phyloP scores from a whole-genome alignment of 2,329 filamentous ascomycete species.

The Penicillium sp. region DNA sequence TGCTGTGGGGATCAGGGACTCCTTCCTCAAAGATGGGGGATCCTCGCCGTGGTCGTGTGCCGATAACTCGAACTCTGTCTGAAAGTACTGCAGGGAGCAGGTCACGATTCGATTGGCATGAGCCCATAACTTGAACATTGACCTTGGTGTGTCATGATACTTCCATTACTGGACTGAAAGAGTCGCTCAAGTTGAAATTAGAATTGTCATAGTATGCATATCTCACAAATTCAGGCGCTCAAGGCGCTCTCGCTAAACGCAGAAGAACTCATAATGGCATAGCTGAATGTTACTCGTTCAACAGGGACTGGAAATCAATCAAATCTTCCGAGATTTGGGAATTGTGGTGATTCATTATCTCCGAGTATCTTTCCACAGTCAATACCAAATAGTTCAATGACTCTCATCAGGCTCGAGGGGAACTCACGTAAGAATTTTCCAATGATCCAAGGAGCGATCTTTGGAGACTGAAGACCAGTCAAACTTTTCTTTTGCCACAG shows the following conservation, averaged over 20 bases:
- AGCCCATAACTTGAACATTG: neutral
- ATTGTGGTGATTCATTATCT: neutral
- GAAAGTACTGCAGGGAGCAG: neutral
- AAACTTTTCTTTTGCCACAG: conserved; percentile 93
- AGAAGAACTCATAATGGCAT: neutral
- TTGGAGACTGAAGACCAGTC: conserved; percentile 99
- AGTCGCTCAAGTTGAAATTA: neutral
- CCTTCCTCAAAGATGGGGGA: neutral
- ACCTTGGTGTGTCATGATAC: neutral
- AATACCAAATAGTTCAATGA: neutral
- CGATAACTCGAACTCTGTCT: neutral
- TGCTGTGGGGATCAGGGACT: neutral
- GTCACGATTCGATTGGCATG: neutral
- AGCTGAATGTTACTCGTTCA: neutral
- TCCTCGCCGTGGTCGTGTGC: neutral
- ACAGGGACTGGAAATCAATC: neutral
- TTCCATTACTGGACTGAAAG: neutral
- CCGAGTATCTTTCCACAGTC: neutral
- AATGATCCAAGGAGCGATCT: conserved; percentile 91
- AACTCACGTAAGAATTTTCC: conserved; percentile 94
- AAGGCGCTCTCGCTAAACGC: neutral
- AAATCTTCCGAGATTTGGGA: neutral
- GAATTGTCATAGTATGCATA: neutral
- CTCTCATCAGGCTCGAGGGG: neutral
- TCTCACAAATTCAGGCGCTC: neutral